Conservation (phyloP, 73 alveolate genomes). For the Paramecium tetraurelia region DNA sequence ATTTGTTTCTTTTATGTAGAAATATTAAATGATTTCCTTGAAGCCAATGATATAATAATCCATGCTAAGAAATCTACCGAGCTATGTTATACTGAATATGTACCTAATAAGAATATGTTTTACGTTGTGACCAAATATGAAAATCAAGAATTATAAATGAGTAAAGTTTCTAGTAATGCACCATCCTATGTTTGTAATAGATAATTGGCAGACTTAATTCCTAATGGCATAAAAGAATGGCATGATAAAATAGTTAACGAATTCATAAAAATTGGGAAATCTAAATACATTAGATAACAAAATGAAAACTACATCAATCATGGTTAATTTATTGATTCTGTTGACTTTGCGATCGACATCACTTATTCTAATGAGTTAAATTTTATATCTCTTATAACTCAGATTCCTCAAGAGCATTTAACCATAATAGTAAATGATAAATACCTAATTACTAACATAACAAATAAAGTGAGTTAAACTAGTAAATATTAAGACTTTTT, state of each 20-base stretch:
- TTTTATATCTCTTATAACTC: neutral
- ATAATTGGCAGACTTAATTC: neutral
- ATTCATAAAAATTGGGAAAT: neutral
- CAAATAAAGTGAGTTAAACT: neutral
- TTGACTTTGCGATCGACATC: neutral
- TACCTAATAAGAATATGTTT: neutral
- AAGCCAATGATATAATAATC: neutral
- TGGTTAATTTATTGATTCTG: neutral
- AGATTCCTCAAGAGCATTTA: neutral
- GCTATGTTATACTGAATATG: neutral
- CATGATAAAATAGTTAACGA: neutral
- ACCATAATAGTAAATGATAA: neutral
- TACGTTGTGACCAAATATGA: neutral
- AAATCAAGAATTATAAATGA: neutral
- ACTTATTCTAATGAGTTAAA: neutral
- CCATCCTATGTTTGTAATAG: neutral
- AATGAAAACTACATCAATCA: neutral
- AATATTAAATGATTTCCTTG: neutral
- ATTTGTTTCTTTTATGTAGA: neutral
- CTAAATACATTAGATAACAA: neutral
- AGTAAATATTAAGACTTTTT: neutral
- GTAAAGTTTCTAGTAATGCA: neutral
- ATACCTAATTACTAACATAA: neutral
- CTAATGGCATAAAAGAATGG: neutral
- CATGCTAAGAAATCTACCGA: neutral